Evolutionary conservation across 2,329 filamentous ascomycete genomes (phyloP), one percentile per base, ranked within the genome.

Genomic region (Trichophyton simii): DNA sequence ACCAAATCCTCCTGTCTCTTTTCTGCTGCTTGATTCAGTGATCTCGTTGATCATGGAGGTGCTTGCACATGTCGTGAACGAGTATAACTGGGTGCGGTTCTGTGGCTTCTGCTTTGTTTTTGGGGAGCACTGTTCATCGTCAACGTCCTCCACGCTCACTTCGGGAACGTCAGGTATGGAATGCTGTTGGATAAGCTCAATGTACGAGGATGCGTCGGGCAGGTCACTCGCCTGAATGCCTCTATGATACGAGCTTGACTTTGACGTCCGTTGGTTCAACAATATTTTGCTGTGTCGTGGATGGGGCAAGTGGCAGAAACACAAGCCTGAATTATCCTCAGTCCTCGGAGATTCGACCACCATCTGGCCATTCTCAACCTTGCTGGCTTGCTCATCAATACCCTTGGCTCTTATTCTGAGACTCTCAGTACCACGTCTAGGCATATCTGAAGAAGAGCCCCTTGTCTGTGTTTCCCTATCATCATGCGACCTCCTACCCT

Each of bases 291-390:
- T 54, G 57, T 63, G 62, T 3, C 62, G 60, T 15, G 62, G 62
- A 20, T 63, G 62, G 7, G 62, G 62, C 4, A 50, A 58, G 41
- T 62, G 48, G 57, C 62, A 63, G 28, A 62, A 54, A 8, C 62
- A 63, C 18, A 63, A 54, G n/a, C 58, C 62, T 3, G 57, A n/a
- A 7, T 34, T 28, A 42, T 44, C 22, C 7, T 22, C n/a, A 7
- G 13, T 11, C 11, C 22, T 36, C 3, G 55, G 13, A 28, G 22
- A 25, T 9, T 58, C 55, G 18, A 18, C 7, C 22, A 18, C 31
- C 41, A 7, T 18, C 8, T 58, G 28, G 28, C 2, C 28, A 28
- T 11, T 36, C 22, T 58, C 55, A 18, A 22, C 20, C 34, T n/a
- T 15, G 28, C 20, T 15, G 22, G 11, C 8, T 13, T 15, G 20